Conservation (phyloP, 331 rosid species). For the Rhamnella rubrinervis region DNA sequence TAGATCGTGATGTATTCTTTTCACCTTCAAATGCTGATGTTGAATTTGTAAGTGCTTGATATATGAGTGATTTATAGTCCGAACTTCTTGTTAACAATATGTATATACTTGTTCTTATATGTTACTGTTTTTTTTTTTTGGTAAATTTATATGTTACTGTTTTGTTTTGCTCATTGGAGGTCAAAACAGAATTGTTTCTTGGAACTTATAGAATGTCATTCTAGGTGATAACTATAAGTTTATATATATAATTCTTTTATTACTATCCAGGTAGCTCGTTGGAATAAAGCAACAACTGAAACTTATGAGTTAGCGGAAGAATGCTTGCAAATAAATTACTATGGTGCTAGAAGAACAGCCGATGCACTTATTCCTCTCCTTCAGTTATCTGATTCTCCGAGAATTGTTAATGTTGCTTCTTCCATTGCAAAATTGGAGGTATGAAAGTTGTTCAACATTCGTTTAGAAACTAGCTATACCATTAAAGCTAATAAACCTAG, state of each 20-base stretch:
- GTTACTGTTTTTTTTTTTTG: not conserved
- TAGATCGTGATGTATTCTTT: constrained; percentile 21
- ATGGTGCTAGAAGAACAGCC: constrained; percentile 26
- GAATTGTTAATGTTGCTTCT: constrained; percentile 23
- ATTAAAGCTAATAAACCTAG: no score
- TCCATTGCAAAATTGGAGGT: not conserved
- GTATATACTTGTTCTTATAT: not conserved
- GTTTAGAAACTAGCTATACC: not conserved
- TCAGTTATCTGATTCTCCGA: constrained; percentile 17
- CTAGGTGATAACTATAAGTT: not conserved
- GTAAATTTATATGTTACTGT: no score
- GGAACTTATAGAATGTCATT: constrained; percentile 23
- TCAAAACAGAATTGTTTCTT: not conserved
- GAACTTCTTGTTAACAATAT: not conserved
- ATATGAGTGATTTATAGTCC: not conserved
- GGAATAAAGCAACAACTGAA: constrained; percentile 30
- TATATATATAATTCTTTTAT: no score
- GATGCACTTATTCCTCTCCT: constrained; percentile 18
- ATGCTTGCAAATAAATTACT: constrained; percentile 46
- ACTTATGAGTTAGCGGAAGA: constrained; percentile 30
- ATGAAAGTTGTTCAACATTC: not conserved
- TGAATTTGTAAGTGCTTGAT: constrained; percentile 10
- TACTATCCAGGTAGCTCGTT: not conserved
- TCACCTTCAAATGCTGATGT: not conserved
- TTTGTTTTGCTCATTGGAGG: constrained; percentile 21